phyloP scores from a whole-genome alignment of 306 rosid genomes.

The Glycine soja region DNA sequence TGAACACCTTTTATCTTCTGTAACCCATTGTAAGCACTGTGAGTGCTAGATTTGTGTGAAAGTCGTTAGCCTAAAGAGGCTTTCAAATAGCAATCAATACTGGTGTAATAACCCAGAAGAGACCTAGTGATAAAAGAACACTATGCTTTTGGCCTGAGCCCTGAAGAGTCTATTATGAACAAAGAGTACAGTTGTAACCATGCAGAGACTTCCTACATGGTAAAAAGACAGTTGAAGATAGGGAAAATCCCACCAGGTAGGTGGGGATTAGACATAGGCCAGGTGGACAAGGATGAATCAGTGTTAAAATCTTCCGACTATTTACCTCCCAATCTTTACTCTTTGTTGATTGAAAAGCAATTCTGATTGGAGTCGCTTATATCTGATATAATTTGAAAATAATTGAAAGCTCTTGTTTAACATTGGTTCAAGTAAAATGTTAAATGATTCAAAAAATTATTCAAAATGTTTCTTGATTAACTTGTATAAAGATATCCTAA shows the following conservation, averaged over 20 bases:
- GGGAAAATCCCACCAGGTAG: background rate
- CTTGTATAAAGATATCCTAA: background rate
- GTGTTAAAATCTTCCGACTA: background rate
- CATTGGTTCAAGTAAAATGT: background rate
- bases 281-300: background rate
- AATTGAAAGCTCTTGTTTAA: background rate
- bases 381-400: background rate
- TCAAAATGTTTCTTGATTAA: background rate
- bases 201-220: background rate
- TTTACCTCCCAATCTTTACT: background rate
- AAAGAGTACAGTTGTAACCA: background rate
- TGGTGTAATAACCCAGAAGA: background rate
- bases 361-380: background rate
- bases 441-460: background rate
- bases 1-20: slow-evolving; percentile 10
- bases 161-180: background rate
- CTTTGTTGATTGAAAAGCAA: background rate
- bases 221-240: background rate
- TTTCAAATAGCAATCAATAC: background rate
- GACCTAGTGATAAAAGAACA: background rate
- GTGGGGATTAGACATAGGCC: background rate
- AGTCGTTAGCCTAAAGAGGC: background rate
- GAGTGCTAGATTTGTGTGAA: background rate
- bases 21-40: background rate
- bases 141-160: background rate